Evolutionary conservation across 805 yeast genomes (phyloP).

Genomic region (Ogataea paradorogensis): DNA sequence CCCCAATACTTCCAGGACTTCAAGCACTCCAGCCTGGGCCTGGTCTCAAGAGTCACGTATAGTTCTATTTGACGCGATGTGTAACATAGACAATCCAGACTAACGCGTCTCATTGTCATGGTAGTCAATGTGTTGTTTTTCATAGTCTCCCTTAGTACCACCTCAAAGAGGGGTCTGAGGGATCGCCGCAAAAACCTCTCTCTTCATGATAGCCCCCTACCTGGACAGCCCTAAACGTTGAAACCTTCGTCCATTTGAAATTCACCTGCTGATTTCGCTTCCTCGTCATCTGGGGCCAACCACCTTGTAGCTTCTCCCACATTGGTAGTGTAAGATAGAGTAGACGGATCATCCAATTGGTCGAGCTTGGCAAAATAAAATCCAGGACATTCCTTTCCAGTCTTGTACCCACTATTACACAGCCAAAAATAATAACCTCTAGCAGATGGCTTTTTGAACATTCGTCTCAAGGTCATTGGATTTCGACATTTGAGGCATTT

Average conservation of each 20-base stretch:
- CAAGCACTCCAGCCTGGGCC: no score
- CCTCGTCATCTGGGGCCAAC: slow-evolving; percentile 42
- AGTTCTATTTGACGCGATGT: no score
- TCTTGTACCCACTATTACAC: slow-evolving; percentile 48
- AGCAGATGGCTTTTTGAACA: slow-evolving; percentile 42
- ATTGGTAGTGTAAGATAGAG: slow-evolving; percentile 29
- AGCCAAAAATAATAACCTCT: slow-evolving; percentile 67
- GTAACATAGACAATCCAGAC: no score
- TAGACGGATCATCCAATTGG: slow-evolving; percentile 14
- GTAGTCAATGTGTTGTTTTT: no score
- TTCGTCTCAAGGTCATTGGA: slow-evolving; percentile 54
- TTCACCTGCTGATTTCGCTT: slow-evolving; percentile 9
- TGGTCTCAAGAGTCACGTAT: no score
- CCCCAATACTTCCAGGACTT: no score
- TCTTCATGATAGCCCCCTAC: no score
- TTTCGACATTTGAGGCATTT: slow-evolving; percentile 40
- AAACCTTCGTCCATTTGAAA: slow-evolving; percentile 3
- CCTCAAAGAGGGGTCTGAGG: no score
- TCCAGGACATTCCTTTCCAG: slow-evolving; percentile 44
- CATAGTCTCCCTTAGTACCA: no score
- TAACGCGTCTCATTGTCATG: no score
- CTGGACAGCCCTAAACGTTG: background rate
- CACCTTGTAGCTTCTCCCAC: slow-evolving; percentile 40
- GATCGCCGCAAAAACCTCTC: no score
- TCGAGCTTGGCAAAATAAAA: slow-evolving; percentile 48